A percentile compares a stretch with the other conserved stretches of the same genome.
These are phyloP conservation scores for Zangia roseola DNA, from an alignment of 768 basidiomycete species.

Conservation along the genomic window DNA sequence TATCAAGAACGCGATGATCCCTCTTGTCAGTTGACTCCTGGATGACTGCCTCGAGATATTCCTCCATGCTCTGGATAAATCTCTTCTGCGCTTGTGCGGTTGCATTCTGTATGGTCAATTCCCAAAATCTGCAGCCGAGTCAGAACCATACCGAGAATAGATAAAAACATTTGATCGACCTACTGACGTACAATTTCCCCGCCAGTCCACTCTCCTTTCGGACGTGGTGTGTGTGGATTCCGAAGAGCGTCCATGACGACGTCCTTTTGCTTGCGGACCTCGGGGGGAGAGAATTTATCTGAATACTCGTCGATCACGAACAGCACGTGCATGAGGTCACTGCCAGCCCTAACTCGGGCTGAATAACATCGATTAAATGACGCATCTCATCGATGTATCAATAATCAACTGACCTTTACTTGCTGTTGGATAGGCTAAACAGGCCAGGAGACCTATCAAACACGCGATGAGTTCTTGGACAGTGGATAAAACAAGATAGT, in stretches of 20 bases:
- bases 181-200: slow-evolving; percentile 20
- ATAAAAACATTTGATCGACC: not conserved
- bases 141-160: not conserved
- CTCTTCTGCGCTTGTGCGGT: slow-evolving; percentile 17
- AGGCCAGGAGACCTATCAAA: slow-evolving; percentile 9
- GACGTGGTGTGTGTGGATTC: slow-evolving; percentile 11
- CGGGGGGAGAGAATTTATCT: slow-evolving; percentile 36
- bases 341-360: slow-evolving; percentile 33
- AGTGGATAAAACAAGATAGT: not conserved
- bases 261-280: slow-evolving; percentile 26
- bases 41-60: slow-evolving; percentile 38
- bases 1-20: slow-evolving; percentile 30
- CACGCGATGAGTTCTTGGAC: not conserved
- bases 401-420: slow-evolving; percentile 10
- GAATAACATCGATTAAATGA: not conserved
- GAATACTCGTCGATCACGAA: slow-evolving; percentile 52
- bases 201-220: slow-evolving; percentile 17
- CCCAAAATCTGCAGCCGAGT: slow-evolving; percentile 15
- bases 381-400: not conserved
- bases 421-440: slow-evolving; percentile 1
- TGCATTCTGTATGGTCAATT: slow-evolving; percentile 2
- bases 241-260: slow-evolving; percentile 21
- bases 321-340: slow-evolving; percentile 52
- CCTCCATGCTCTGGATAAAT: slow-evolving; percentile 38
- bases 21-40: slow-evolving; percentile 43